Base-by-base conservation (phyloP, 768 basidiomycete genomes). In the Daedaleopsis sinensis region DNA sequence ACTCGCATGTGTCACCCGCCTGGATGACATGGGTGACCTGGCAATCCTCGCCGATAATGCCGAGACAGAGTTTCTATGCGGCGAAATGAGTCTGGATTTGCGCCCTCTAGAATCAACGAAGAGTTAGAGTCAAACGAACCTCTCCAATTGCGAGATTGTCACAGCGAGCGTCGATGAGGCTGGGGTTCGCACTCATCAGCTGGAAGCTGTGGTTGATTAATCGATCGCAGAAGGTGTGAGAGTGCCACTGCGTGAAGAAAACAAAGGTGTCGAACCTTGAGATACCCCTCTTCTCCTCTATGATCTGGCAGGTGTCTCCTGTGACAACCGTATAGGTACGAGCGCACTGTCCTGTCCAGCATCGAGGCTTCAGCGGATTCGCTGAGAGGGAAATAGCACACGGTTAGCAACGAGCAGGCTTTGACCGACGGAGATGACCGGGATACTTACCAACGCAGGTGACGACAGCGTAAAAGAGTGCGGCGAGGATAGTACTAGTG, bases 281-380 rank as follows among this genome's bases (percentile, higher is more conserved):
- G 32, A 78, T 79, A 59, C 76, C 76, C 58, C 80, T 68, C 2
- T 74, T 71, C 7, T 76, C 77, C 24, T 80, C 84, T 68, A 87
- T 87, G 36, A 62, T 70, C 68, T 85, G 79, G 71, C 88, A 89
- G 58, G 78, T 83, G 70, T 88, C 84, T 7, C 81, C 81, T 5
- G 68, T 43, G 27, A 72, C 65, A 37, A 89, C 80, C n/a, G 78
- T 80, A 64, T 83, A 84, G 67, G 70, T 80, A 60, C 84, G 79
- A 18, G 77, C 77, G 63, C 87, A 89, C 65, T 70, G 57, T 32
- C 27, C 27, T 32, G 27, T 32, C 27, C 27, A 32, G 27, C 27
- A 32, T 32, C 27, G 3, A 36, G 62, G 58, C 55, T 57, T 54
- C 50, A 62, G 64, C 10, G 64, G 60, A 35, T 18, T 15, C 15